phyloP scores from a whole-genome alignment of 352 stramenopile species.

The Phytophthora podocarpi region DNA sequence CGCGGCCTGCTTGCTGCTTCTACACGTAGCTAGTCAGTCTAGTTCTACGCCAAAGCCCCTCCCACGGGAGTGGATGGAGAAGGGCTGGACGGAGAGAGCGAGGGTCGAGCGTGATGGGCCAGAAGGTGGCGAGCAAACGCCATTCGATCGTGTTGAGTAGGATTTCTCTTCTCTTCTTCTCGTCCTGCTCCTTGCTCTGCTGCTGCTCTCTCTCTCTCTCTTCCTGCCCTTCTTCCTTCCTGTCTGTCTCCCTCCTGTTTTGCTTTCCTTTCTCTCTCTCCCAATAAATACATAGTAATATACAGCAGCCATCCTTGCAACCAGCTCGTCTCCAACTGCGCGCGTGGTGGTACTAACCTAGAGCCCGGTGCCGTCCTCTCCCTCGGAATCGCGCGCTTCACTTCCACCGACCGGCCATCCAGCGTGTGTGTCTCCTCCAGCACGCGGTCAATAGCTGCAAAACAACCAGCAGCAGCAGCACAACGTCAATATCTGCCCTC shows the following conservation, averaged over 20 bases:
- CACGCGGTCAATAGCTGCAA: slow-evolving; percentile 78
- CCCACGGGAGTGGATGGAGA: slow-evolving; percentile 32
- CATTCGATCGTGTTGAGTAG: slow-evolving; percentile 47
- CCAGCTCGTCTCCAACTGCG: slow-evolving; percentile 8
- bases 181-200: slow-evolving; percentile 35
- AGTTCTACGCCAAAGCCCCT: slow-evolving; percentile 32
- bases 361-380: slow-evolving; percentile 69
- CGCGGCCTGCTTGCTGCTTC: slow-evolving; percentile 16
- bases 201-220: slow-evolving; percentile 29
- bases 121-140: slow-evolving; percentile 37
- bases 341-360: slow-evolving; percentile 71
- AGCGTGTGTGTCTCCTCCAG: slow-evolving; percentile 89
- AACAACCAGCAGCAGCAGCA: slow-evolving; percentile 6
- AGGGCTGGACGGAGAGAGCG: slow-evolving; percentile 41
- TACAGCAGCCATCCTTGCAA: slow-evolving; percentile 26
- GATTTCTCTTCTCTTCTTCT: slow-evolving; percentile 35
- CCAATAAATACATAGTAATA: slow-evolving; percentile 35
- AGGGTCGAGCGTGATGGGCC: slow-evolving; percentile 25
- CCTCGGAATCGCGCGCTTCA: slow-evolving; percentile 91
- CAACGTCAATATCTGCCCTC: not conserved
- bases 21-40: slow-evolving; percentile 5
- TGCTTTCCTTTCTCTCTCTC: slow-evolving; percentile 20
- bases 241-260: slow-evolving; percentile 33
- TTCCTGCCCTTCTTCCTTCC: slow-evolving; percentile 42
- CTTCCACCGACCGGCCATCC: slow-evolving; percentile 91